Base-by-base conservation (phyloP, 305 asterid species). In the Rubia tinctorum region DNA sequence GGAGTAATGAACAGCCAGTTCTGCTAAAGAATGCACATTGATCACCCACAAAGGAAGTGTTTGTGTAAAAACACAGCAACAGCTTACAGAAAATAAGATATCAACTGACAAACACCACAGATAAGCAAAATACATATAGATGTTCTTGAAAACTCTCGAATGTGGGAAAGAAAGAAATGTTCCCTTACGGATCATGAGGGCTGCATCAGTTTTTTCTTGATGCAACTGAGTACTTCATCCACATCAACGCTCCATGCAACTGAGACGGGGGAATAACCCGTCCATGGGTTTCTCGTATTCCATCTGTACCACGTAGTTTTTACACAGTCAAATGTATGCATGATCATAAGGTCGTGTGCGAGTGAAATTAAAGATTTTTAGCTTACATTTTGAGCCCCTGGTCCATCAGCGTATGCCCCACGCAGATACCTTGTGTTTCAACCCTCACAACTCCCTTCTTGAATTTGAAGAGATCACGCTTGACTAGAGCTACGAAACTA, bases 361-460 rank as follows among this genome's bases (percentile, higher is more conserved):
- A 13, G 49, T 43, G 23, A 18, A 53, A 37, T 11, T 13, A 75
- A 40, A 9, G 20, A 61, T 23, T 7, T 27, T 17, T 14, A 49
- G 37, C 82, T 0, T 87, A 90, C 99, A 75, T 82, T 79, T 92
- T 95, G 55, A 92, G 80, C 27, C 99, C 98, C 51, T 86, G 90
- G 81, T 95, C 99, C 98, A 95, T 84, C 49, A 95, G 78, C 0
- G 98, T 92, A 69, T 90, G 93, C 64, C 99, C 99, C 11, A 59
- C 83, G 42, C 98, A 92, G 56, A 95, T 79, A 74, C 99, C 99
- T 79, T 92, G 98, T 22, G 99, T 95, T 84, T 92, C 99, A 34
- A 95, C 98, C 75, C 99, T 88, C 78, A 95, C 98, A 20, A 87
- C 97, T 25, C 99, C 98, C 74, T 90, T 86, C 93, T 81, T 92